Base-by-base conservation (phyloP, 1,284 basidiomycete genomes). In the Irpex lacteus region DNA sequence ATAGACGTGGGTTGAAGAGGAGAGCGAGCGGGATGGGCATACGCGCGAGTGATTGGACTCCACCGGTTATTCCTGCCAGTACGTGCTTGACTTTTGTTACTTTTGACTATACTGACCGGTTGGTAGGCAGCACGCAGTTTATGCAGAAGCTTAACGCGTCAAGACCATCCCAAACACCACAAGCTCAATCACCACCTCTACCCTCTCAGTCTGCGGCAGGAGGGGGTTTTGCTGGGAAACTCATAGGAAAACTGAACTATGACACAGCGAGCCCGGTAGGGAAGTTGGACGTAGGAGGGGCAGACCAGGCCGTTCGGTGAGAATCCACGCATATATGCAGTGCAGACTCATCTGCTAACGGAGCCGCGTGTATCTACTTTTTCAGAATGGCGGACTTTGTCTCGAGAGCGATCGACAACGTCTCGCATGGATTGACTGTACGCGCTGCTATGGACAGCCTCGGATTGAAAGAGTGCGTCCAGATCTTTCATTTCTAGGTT, bases 321-420 rank as follows among this genome's bases (percentile, higher is more conserved):
- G 26, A 26, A 26, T 26, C 26, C 4, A 26, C 26, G 26, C 26
- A 26, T 26, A 26, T 26, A 26, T 26, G 26, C 26, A 4, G 26
- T 4, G 2, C 3, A 26, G 2, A 26, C 26, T 26, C 26, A 26
- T 26, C 26, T 26, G 26, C 4, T 2, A 26, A 26, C 26, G 26
- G 26, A 26, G 2, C 4, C 4, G 4, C 26, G 60, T 18, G 60
- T 60, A 8, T 11, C 37, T 55, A 38, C 13, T 18, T 7, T 53
- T 56, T 7, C 58, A 86, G 87, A 61, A 75, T 89, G 72, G 82
- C 82, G 2, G 84, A 87, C 53, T 89, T 88, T 63, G 85, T 89
- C 2, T 82, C 84, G 4, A 78, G 72, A 56, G 79, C 81, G 0
- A 83, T 89, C 37, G 82, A 88, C 63, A 86, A 86, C 62, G 74